These are phyloP conservation scores for Sporisorium sorghi DNA, from an alignment of 1,284 basidiomycete genomes.

Conservation along the genomic window DNA sequence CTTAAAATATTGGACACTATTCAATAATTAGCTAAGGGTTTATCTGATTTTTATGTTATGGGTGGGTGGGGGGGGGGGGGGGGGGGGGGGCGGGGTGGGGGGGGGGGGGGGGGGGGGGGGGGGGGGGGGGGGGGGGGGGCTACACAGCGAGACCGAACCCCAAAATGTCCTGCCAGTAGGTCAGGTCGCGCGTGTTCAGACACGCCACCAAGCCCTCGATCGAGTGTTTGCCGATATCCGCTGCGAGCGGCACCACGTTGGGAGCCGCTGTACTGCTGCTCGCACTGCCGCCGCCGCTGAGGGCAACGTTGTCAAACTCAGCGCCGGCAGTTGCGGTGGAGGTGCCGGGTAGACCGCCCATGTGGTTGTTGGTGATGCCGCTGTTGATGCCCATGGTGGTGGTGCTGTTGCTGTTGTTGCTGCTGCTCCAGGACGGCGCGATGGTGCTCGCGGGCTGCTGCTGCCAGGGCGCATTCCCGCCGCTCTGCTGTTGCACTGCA, in stretches of 20 bases:
- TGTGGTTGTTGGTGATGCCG: background rate
- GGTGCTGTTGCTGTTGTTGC: slow-evolving; percentile 8
- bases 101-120: too few relatives aligned
- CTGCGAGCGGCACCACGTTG: slow-evolving; percentile 36
- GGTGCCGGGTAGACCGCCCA: background rate
- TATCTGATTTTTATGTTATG: too few relatives aligned
- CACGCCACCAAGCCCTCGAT: slow-evolving; percentile 39
- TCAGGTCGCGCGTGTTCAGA: slow-evolving; percentile 34
- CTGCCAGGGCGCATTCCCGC: too few relatives aligned
- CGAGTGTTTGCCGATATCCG: slow-evolving; percentile 43
- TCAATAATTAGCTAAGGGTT: too few relatives aligned
- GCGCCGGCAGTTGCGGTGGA: background rate
- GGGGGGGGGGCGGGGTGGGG: too few relatives aligned
- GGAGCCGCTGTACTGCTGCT: background rate
- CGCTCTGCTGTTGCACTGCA: background rate
- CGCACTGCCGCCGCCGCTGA: background rate
- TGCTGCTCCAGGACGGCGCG: slow-evolving; percentile 27
- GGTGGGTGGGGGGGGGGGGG: too few relatives aligned
- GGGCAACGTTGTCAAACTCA: background rate
- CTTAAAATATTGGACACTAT: too few relatives aligned
- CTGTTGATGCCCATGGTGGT: background rate
- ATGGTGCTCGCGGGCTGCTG: background rate
- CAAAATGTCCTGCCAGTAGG: slow-evolving; percentile 48
- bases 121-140: too few relatives aligned
- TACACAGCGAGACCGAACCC: slow-evolving; percentile 32